These are phyloP conservation scores for Verticillium dahliae DNA, from an alignment of 2,329 filamentous ascomycete genomes.

Conservation along the genomic window DNA sequence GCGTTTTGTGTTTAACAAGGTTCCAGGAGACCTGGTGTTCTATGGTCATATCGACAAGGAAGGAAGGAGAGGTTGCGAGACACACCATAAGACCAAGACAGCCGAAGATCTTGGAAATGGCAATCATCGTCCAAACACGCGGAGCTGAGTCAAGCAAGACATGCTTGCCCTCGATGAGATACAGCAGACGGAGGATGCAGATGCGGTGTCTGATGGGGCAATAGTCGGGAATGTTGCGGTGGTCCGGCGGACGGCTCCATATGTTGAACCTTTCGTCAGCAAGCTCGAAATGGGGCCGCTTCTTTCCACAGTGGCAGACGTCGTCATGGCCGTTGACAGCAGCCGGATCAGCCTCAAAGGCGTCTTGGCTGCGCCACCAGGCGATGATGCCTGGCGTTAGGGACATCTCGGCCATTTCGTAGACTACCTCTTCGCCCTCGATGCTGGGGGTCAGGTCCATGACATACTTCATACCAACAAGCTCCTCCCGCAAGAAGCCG, in stretches of 20 bases:
- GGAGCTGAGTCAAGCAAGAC: conserved; percentile 57
- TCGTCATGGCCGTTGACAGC: conserved; percentile 35
- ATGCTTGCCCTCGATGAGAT: conserved; percentile 47
- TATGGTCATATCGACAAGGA: no score
- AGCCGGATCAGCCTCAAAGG: conserved; percentile 22
- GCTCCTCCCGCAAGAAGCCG: background rate
- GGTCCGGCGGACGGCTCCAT: conserved; percentile 14
- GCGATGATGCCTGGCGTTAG: conserved; percentile 47
- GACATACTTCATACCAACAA: conserved; percentile 45
- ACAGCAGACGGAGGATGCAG: conserved; percentile 56
- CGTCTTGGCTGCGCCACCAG: conserved; percentile 40
- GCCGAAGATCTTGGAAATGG: conserved; percentile 53
- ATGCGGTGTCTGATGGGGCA: conserved; percentile 57
- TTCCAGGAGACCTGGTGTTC: no score
- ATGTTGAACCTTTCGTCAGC: background rate
- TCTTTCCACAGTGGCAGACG: conserved; percentile 23
- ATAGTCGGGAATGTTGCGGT: conserved; percentile 47
- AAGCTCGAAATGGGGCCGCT: background rate
- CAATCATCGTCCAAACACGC: conserved; percentile 61
- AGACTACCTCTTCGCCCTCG: conserved; percentile 57
- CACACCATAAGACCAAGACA: conserved; percentile 30
- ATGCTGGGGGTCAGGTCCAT: conserved; percentile 57
- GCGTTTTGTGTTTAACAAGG: background rate
- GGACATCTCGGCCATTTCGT: conserved; percentile 51
- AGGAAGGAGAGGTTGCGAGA: background rate